phyloP scores from a whole-genome alignment of 345 rosid species.

The Sisymbrium altissimum region DNA sequence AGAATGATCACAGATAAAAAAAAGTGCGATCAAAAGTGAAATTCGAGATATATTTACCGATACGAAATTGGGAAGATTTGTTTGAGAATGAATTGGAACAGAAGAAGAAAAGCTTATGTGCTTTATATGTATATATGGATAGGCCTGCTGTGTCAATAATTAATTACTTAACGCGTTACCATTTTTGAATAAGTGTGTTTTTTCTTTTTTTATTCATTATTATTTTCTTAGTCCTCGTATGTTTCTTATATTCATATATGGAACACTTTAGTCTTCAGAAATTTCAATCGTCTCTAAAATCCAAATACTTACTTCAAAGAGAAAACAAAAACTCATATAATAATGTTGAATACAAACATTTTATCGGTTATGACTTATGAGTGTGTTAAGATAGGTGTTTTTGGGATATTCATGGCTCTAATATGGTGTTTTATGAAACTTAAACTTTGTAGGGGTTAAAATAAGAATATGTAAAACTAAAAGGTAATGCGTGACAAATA shows the following conservation, averaged over 20 bases:
- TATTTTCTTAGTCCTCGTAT: neutral
- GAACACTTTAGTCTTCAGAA: neutral
- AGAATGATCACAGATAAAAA: neutral
- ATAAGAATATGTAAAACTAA: neutral
- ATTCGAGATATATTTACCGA: slow-evolving; percentile 7
- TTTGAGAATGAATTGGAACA: neutral
- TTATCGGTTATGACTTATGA: too few relatives aligned
- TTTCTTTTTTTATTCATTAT: neutral
- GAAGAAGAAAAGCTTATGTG: neutral
- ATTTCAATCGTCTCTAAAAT: neutral
- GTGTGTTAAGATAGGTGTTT: too few relatives aligned
- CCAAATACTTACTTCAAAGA: neutral
- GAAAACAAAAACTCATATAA: neutral
- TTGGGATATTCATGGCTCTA: neutral
- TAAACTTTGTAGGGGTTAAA: neutral
- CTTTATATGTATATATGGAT: slow-evolving; percentile 11
- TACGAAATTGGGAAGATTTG: slow-evolving; percentile 9
- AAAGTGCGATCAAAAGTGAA: neutral
- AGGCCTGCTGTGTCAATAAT: neutral
- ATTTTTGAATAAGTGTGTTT: slow-evolving; percentile 15
- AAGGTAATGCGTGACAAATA: neutral
- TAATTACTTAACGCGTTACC: slow-evolving; percentile 29
- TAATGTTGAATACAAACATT: too few relatives aligned
- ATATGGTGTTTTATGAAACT: neutral
- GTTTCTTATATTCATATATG: neutral